Evolutionary conservation across 345 rosid species (phyloP).

Genomic region (Citrus medica): DNA sequence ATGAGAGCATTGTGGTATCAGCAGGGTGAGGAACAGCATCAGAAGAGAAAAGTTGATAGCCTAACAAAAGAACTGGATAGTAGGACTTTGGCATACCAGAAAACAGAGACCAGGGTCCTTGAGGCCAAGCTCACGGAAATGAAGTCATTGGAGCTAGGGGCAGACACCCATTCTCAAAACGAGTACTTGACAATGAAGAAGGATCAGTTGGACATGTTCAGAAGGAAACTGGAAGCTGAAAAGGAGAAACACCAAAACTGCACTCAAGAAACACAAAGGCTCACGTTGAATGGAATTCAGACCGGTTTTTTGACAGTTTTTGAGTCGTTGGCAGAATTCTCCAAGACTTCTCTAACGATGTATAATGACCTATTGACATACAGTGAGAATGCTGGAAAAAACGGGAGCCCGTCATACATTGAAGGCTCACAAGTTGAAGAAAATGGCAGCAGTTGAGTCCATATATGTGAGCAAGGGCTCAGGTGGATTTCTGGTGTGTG

Average conservation of each 20-base stretch:
- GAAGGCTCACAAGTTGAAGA: conserved; percentile 33
- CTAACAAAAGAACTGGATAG: conserved; percentile 60
- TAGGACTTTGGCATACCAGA: conserved; percentile 39
- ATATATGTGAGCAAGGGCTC: neutral
- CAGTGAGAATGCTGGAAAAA: conserved; percentile 28
- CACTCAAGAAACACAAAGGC: conserved; percentile 56
- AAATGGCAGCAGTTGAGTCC: conserved; percentile 31
- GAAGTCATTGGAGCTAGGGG: conserved; percentile 22
- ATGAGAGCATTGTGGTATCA: conserved; percentile 54
- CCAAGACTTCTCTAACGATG: conserved; percentile 50
- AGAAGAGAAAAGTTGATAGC: conserved; percentile 60
- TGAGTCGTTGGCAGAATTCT: conserved; percentile 46
- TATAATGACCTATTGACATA: conserved; percentile 40
- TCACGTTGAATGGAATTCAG: conserved; percentile 53
- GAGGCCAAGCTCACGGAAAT: conserved; percentile 40
- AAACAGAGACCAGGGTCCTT: conserved; percentile 43
- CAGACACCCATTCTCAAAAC: neutral
- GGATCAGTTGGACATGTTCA: too few relatives aligned
- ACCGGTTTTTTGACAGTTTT: conserved; percentile 49
- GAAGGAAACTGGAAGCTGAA: conserved; percentile 40
- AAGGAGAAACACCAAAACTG: conserved; percentile 48
- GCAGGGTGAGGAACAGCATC: conserved; percentile 66
- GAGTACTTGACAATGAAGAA: conserved; percentile 9
- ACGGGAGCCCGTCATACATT: conserved; percentile 26
- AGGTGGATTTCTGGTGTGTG: conserved; percentile 5